Evolutionary conservation across 2,329 filamentous ascomycete genomes (phyloP).

Genomic region (Cytospora piceae): DNA sequence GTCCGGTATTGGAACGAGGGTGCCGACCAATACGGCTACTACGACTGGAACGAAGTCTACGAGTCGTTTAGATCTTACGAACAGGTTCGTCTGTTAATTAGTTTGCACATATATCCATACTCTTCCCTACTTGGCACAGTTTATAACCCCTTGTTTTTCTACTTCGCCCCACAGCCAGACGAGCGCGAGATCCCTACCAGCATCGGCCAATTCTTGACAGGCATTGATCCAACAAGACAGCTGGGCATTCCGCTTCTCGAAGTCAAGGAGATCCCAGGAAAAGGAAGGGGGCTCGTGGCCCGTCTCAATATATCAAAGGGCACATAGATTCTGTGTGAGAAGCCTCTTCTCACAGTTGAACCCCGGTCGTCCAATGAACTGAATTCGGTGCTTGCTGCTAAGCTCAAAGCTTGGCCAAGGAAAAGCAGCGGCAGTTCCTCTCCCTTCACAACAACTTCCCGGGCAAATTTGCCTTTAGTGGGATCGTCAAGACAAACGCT

Average conservation of each 20-base stretch:
- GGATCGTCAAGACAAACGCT: conserved; percentile 40
- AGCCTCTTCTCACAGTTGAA: conserved; percentile 8
- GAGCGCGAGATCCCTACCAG: not conserved
- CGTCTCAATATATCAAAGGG: conserved; percentile 11
- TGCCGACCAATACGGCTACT: not conserved
- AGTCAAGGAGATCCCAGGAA: conserved; percentile 5
- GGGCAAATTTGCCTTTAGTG: conserved; percentile 34
- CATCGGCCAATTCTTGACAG: not conserved
- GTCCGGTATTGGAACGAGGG: conserved; percentile 1
- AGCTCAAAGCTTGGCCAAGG: conserved; percentile 11
- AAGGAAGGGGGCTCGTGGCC: conserved; percentile 8
- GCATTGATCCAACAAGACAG: not conserved
- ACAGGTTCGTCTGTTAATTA: not conserved
- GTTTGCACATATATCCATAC: not conserved
- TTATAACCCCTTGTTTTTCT: not conserved
- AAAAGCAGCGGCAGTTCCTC: conserved; percentile 15
- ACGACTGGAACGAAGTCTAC: conserved; percentile 7
- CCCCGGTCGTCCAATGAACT: not conserved
- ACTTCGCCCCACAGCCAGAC: not conserved
- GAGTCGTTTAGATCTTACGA: conserved; percentile 13
- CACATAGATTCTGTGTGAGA: conserved; percentile 18
- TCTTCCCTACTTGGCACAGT: not conserved
- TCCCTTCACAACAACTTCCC: conserved; percentile 41
- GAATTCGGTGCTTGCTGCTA: not conserved
- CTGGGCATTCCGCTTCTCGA: not conserved